Evolutionary conservation across 2,329 filamentous ascomycete species (phyloP).

Genomic region (Nothophaeocryptopus gaeumannii): DNA sequence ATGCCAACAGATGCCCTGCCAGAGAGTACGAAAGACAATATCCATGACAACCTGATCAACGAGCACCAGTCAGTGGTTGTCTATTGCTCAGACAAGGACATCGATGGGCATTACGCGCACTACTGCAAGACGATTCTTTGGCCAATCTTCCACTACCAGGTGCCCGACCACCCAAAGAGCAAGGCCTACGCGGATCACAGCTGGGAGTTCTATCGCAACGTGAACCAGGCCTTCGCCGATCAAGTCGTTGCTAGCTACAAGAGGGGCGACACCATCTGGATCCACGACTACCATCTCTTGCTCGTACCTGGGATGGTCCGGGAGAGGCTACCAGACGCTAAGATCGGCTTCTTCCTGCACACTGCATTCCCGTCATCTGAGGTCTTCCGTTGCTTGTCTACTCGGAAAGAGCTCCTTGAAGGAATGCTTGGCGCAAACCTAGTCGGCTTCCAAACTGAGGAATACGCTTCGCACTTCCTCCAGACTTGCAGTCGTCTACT

Average conservation of each 20-base stretch:
- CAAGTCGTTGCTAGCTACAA: constrained; percentile 90
- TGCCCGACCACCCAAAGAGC: constrained; percentile 96
- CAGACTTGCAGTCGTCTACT: constrained; percentile 92
- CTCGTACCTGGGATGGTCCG: constrained; percentile 87
- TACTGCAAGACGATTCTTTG: constrained; percentile 98
- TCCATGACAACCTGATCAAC: constrained; percentile 74
- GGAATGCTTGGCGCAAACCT: constrained; percentile 92
- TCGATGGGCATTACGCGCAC: constrained; percentile 90
- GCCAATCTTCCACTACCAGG: constrained; percentile 98
- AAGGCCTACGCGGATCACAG: constrained; percentile 97
- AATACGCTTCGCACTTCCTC: constrained; percentile 90
- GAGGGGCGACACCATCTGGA: constrained; percentile 86
- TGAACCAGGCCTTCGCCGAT: constrained; percentile 92
- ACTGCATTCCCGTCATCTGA: constrained; percentile 95
- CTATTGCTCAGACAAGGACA: constrained; percentile 84
- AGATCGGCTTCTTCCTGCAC: constrained; percentile 95
- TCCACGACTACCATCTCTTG: constrained; percentile 92
- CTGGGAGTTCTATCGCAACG: constrained; percentile 75
- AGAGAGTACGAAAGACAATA: constrained; percentile 73
- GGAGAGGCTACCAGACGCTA: constrained; percentile 83
- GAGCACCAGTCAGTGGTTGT: constrained; percentile 76
- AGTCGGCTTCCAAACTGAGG: constrained; percentile 87
- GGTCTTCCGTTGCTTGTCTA: constrained; percentile 86
- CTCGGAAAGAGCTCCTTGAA: constrained; percentile 80
- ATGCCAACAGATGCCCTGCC: constrained; percentile 88